A percentile compares a stretch with the other conserved stretches of the same genome.
Evolutionary conservation across 306 rosid species (phyloP).

Genomic region (Trichosanthes truncata): DNA sequence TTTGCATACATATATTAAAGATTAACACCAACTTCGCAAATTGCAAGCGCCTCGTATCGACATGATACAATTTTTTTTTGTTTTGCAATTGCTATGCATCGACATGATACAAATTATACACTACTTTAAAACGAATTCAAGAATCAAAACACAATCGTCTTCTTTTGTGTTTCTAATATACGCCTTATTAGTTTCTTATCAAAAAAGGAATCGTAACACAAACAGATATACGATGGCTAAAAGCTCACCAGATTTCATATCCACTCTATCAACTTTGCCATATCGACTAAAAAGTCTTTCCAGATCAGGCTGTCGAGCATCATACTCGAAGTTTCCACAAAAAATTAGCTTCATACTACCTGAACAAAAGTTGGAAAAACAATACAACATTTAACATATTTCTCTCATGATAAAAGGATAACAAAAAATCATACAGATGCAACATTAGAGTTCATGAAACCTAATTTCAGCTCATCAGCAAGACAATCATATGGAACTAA

Average conservation of each 20-base stretch:
- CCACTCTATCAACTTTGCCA: slow-evolving; percentile 97
- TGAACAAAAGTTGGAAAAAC: slow-evolving; percentile 7
- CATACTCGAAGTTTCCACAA: slow-evolving; percentile 90
- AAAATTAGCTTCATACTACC: slow-evolving; percentile 83
- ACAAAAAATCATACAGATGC: background rate
- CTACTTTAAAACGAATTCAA: background rate
- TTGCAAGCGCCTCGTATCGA: background rate
- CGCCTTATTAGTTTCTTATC: background rate
- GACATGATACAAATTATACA: background rate
- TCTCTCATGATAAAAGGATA: background rate
- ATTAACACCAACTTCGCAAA: background rate
- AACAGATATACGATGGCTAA: slow-evolving; percentile 1
- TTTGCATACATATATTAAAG: background rate
- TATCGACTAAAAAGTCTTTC: slow-evolving; percentile 86
- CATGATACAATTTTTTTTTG: background rate
- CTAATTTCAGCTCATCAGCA: background rate
- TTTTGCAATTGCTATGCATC: background rate
- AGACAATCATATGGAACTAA: background rate
- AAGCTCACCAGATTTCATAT: slow-evolving; percentile 96
- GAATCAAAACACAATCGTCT: background rate
- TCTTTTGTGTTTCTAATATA: background rate
- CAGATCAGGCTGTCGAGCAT: slow-evolving; percentile 84
- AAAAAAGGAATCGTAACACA: background rate
- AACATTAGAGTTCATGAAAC: background rate
- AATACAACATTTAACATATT: background rate